phyloP scores from a whole-genome alignment of 2,329 filamentous ascomycete species.

The Colletotrichum orbiculare region DNA sequence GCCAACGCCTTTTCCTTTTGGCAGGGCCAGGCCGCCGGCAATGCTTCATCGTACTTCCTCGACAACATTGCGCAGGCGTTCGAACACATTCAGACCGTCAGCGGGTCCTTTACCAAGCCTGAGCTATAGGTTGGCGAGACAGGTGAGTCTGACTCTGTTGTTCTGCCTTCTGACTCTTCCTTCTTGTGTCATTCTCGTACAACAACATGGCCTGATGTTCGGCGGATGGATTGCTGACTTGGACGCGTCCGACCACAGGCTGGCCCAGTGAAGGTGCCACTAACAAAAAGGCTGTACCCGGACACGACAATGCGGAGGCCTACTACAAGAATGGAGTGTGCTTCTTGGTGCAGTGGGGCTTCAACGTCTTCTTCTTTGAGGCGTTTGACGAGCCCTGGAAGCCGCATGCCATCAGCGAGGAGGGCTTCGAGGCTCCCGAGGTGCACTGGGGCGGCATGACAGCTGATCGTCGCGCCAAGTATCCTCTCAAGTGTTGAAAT shows the following conservation, averaged over 20 bases:
- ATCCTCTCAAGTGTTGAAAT: slow-evolving; percentile 42
- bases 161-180: neutral
- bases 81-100: slow-evolving; percentile 69
- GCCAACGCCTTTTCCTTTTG: slow-evolving; percentile 80
- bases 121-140: slow-evolving; percentile 78
- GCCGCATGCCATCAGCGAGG: slow-evolving; percentile 70
- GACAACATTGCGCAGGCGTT: slow-evolving; percentile 75
- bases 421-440: slow-evolving; percentile 71
- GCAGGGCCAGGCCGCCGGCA: slow-evolving; percentile 70
- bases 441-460: slow-evolving; percentile 77
- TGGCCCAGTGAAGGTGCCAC: slow-evolving; percentile 74
- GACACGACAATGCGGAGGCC: slow-evolving; percentile 65
- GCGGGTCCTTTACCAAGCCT: slow-evolving; percentile 61
- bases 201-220: neutral
- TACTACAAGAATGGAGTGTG: slow-evolving; percentile 74
- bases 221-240: slow-evolving; percentile 11
- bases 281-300: slow-evolving; percentile 71
- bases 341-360: slow-evolving; percentile 71
- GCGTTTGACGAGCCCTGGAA: slow-evolving; percentile 81
- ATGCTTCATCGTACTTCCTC: slow-evolving; percentile 70
- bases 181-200: neutral
- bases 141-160: slow-evolving; percentile 31
- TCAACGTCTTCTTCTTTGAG: slow-evolving; percentile 80
- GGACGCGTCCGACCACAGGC: slow-evolving; percentile 38
- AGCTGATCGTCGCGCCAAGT: slow-evolving; percentile 68